Evolutionary conservation across 441 rosid species (phyloP).

Genomic region (Gossypium schwendimanii): DNA sequence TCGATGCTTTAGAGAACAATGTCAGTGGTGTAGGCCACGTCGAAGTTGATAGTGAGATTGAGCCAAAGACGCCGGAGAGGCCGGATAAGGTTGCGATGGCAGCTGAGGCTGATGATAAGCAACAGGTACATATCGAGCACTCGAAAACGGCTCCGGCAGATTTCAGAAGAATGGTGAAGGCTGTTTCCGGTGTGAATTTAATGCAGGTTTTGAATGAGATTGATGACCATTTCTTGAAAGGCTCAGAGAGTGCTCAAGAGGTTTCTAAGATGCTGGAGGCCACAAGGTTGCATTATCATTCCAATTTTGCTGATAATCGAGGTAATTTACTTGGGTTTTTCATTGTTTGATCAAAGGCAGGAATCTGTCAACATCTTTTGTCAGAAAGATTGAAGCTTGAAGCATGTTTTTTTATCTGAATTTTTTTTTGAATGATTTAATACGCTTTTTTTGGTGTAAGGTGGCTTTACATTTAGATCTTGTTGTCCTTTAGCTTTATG

Average conservation of each 20-base stretch:
- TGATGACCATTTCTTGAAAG: conserved; percentile 58
- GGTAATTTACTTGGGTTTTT: conserved; percentile 26
- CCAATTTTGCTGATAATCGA: conserved; percentile 61
- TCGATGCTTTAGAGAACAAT: conserved; percentile 12
- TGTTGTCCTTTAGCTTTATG: conserved; percentile 8
- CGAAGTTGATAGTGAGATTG: conserved; percentile 26
- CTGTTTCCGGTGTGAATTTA: conserved; percentile 31
- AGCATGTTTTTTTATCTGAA: too few species aligned
- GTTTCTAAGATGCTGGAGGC: conserved; percentile 65
- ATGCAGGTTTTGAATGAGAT: conserved; percentile 42
- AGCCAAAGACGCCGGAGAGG: conserved; percentile 49
- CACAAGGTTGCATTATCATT: conserved; percentile 59
- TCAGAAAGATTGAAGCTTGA: not conserved
- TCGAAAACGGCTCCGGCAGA: conserved; percentile 53
- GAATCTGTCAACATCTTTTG: not conserved
- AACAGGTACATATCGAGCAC: conserved; percentile 41
- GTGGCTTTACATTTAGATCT: conserved; percentile 18
- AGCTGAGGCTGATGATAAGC: conserved; percentile 20
- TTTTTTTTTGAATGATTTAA: not conserved
- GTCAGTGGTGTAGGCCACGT: conserved; percentile 14
- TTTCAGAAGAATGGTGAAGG: conserved; percentile 30
- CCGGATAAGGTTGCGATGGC: conserved; percentile 10
- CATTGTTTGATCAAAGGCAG: not conserved
- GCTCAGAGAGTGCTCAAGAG: conserved; percentile 55
- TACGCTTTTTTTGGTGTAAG: conserved; percentile 19